Evolutionary conservation across 1,284 basidiomycete species (phyloP), one percentile per base, ranked within the genome.

Genomic region (Ganoderma boninense): DNA sequence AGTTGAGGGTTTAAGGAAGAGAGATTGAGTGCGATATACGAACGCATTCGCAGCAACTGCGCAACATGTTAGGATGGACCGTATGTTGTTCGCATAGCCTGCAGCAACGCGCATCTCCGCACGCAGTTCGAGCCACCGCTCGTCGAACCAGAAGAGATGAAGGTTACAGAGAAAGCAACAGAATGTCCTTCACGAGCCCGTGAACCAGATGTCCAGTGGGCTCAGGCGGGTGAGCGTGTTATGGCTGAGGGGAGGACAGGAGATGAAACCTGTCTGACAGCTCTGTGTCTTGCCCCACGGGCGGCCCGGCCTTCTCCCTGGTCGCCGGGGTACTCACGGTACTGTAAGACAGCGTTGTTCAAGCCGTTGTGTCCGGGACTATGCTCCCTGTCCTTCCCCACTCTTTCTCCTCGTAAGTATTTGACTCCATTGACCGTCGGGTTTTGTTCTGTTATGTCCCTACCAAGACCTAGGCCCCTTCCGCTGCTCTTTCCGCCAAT

Each of bases 31-130:
- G 38, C 14, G 46, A 26, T 69, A 26, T 20, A 69, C 70, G 38
- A 82, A 92, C 92, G 89, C 90, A 80, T 92, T 93, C 16, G 86
- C 83, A 57, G 82, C 86, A 42, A 92, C 88, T 7, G 89, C 89
- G 65, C 85, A 78, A 76, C 88, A 91, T 70, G 84, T 79, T 7
- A 88, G 73, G 20, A 76, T 73, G 4, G 81, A 70, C 52, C 78
- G 78, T 32, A 62, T 40, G 57, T 20, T 60, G 57, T 35, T n/a
- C 11, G 35, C 60, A 62, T 44, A 62, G 40, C 40, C 60, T 43
- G 60, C 23, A 26, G 8, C 40, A 23, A 75, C 46, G 29, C 71
- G 70, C 52, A 40, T 67, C 20, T 43, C 40, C 23, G 60, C 40
- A 43, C 38, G 40, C 23, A n/a, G 57, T 62, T 7, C 40, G 59